Percentiles rank a stretch among this genome's conserved stretches.
phyloP scores from a whole-genome alignment of 75 land plant genomes.

The Azolla pinnata region DNA sequence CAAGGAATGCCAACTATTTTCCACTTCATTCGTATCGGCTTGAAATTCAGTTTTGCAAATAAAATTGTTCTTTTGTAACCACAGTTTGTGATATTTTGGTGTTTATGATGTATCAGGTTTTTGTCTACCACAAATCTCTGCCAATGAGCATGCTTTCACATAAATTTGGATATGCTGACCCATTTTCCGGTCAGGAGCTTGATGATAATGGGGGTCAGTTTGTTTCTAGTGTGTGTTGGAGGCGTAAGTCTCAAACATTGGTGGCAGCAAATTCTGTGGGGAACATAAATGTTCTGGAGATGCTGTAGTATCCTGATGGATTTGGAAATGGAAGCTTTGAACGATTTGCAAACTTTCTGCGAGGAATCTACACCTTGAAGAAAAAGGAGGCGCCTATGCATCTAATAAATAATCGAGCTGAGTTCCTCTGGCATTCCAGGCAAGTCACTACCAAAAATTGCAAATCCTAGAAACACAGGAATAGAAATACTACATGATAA shows the following conservation, averaged over 20 bases:
- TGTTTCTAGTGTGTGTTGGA: conserved; percentile 97
- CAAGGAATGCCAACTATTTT: not conserved
- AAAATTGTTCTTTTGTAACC: not conserved
- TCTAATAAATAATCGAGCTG: too few species aligned
- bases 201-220: conserved; percentile 76
- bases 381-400: too few species aligned
- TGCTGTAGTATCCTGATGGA: too few species aligned
- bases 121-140: conserved; percentile 67
- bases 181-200: conserved; percentile 68
- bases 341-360: too few species aligned
- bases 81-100: not conserved
- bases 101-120: conserved; percentile 43
- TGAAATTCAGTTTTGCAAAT: not conserved
- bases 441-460: too few species aligned
- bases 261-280: conserved; percentile 93
- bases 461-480: too few species aligned
- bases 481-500: too few species aligned
- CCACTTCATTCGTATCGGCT: not conserved
- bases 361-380: too few species aligned
- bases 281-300: conserved; percentile 67
- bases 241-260: conserved; percentile 65
- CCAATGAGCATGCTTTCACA: conserved; percentile 87
- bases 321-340: too few species aligned
- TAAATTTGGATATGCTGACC: conserved; percentile 81
- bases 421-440: too few species aligned